Evolutionary conservation across 257 asterid species (phyloP).

Genomic region (Apocynum venetum): DNA sequence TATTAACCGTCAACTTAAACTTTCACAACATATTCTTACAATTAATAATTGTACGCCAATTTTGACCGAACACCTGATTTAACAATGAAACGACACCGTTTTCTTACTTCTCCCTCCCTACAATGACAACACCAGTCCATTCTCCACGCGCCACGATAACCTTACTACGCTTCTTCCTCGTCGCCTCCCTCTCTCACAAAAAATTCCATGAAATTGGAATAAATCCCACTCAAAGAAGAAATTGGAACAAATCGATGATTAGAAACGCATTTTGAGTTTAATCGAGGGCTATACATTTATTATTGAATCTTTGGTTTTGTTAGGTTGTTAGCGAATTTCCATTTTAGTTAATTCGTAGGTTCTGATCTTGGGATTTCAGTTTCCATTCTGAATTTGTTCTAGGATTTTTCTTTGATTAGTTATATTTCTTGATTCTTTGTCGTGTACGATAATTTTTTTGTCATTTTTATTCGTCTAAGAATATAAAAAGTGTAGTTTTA

Average conservation of each 20-base stretch:
- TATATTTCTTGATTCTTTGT: not conserved
- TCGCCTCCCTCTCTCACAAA: not conserved
- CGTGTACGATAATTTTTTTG: not conserved
- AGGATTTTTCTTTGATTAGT: not conserved
- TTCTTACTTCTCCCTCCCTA: not conserved
- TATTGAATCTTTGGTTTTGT: not conserved
- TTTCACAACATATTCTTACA: not conserved
- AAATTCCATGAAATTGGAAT: not conserved
- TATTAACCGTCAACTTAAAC: too few species aligned
- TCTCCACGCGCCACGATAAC: constrained; percentile 3
- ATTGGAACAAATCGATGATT: too few species aligned
- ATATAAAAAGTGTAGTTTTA: not conserved
- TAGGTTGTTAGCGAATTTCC: not conserved
- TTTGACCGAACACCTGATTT: constrained; percentile 21
- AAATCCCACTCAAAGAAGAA: not conserved
- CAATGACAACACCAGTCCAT: not conserved
- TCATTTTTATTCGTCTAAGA: not conserved
- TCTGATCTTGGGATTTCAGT: constrained; percentile 5
- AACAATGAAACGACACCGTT: constrained; percentile 3
- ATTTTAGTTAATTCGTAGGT: not conserved
- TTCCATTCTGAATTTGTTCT: not conserved
- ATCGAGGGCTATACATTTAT: not conserved
- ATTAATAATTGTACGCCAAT: not conserved
- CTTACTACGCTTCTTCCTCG: not conserved
- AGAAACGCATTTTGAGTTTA: not conserved